phyloP scores from a whole-genome alignment of 495 filamentous ascomycete genomes.

The Xylaria palmicola region DNA sequence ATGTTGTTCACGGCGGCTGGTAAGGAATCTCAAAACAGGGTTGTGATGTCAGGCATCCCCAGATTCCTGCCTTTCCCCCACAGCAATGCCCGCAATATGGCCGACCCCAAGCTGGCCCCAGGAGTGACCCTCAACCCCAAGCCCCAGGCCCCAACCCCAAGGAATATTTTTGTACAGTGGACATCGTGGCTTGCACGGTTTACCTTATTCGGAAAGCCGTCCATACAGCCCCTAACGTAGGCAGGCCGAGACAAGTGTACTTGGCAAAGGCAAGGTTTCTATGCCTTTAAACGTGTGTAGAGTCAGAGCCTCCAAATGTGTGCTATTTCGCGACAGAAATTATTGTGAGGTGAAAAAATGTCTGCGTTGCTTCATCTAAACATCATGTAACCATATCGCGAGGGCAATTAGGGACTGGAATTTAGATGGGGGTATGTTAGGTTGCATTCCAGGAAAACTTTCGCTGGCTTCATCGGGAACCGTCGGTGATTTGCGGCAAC shows the following conservation, averaged over 20 bases:
- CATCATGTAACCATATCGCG: not conserved
- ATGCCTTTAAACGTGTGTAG: no score
- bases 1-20: not conserved
- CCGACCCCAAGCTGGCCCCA: not conserved
- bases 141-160: slow-evolving; percentile 2
- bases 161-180: not conserved
- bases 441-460: not conserved
- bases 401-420: no score
- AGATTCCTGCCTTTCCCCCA: slow-evolving; percentile 8
- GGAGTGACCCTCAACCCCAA: no score
- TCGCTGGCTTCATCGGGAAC: not conserved
- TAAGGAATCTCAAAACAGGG: no score
- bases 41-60: not conserved
- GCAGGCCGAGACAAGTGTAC: not conserved
- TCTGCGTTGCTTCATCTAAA: not conserved
- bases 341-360: not conserved
- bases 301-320: not conserved
- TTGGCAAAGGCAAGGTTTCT: not conserved
- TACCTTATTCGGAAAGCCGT: slow-evolving; percentile 4
- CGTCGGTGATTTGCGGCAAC: not conserved
- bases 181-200: not conserved
- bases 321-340: not conserved
- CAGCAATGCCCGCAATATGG: not conserved
- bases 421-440: no score
- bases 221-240: not conserved